phyloP scores from a whole-genome alignment of 768 basidiomycete species.

The Tricholomella constricta region DNA sequence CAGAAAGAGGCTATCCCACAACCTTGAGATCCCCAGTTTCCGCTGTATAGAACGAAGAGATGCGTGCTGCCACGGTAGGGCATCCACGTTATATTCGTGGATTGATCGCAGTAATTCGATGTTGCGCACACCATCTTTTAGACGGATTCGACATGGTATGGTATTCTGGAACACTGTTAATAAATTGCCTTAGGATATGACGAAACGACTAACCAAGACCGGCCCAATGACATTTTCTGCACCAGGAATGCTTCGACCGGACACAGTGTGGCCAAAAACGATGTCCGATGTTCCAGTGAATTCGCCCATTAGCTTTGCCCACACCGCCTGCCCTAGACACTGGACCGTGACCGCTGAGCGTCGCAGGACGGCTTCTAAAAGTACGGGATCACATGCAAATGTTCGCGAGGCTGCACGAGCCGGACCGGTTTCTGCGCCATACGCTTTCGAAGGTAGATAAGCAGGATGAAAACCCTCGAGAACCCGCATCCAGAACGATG shows the following conservation, averaged over 20 bases:
- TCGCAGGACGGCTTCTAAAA: slow-evolving; percentile 20
- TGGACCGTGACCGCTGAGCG: slow-evolving; percentile 33
- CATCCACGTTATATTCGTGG: slow-evolving; percentile 39
- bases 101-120: slow-evolving; percentile 36
- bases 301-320: slow-evolving; percentile 26
- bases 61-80: slow-evolving; percentile 45
- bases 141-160: slow-evolving; percentile 42
- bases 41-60: slow-evolving; percentile 46
- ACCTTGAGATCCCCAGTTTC: slow-evolving; percentile 24
- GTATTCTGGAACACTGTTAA: slow-evolving; percentile 37
- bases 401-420: slow-evolving; percentile 14
- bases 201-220: slow-evolving; percentile 38
- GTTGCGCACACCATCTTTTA: slow-evolving; percentile 27
- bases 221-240: slow-evolving; percentile 49
- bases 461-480: slow-evolving; percentile 25
- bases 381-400: slow-evolving; percentile 11
- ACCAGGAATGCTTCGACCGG: slow-evolving; percentile 41
- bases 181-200: background rate
- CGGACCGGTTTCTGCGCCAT: background rate
- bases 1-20: slow-evolving; percentile 48
- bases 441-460: slow-evolving; percentile 14
- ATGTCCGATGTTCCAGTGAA: slow-evolving; percentile 39
- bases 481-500: slow-evolving; percentile 37
- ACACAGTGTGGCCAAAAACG: slow-evolving; percentile 49
- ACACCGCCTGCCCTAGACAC: slow-evolving; percentile 35